These are phyloP conservation scores for Persicaria tinctoria DNA, from an alignment of 148 eudicot genomes.

Conservation along the genomic window DNA sequence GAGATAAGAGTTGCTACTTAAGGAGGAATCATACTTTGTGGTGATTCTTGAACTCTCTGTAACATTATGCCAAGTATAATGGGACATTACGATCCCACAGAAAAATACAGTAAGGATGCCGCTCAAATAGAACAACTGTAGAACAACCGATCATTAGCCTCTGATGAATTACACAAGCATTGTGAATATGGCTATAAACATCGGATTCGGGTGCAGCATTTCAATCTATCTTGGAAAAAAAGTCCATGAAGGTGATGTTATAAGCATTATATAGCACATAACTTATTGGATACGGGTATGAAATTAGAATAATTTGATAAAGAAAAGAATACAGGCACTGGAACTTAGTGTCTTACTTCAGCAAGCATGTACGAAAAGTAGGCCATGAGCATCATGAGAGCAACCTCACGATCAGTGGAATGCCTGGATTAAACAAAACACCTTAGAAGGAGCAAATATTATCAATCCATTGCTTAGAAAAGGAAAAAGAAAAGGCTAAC, in stretches of 20 bases:
- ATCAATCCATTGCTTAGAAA: background rate
- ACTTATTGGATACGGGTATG: background rate
- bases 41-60: constrained; percentile 79
- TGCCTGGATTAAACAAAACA: constrained; percentile 41
- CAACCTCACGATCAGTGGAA: constrained; percentile 84
- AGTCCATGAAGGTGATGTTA: background rate
- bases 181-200: background rate
- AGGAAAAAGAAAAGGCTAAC: background rate
- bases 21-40: constrained; percentile 48
- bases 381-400: constrained; percentile 87
- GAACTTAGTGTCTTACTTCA: constrained; percentile 38
- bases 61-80: constrained; percentile 86
- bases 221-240: constrained; percentile 4
- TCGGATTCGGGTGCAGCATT: background rate
- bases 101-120: constrained; percentile 90
- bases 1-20: constrained; percentile 7
- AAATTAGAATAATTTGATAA: background rate
- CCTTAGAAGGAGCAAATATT: background rate
- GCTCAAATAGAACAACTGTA: constrained; percentile 71
- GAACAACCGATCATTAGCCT: constrained; percentile 8
- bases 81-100: constrained; percentile 94
- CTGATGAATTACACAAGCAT: background rate
- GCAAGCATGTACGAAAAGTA: constrained; percentile 81
- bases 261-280: background rate
- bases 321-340: background rate